Evolutionary conservation across 108 stramenopile species (phyloP).

Genomic region (Skeletonema menzelii): DNA sequence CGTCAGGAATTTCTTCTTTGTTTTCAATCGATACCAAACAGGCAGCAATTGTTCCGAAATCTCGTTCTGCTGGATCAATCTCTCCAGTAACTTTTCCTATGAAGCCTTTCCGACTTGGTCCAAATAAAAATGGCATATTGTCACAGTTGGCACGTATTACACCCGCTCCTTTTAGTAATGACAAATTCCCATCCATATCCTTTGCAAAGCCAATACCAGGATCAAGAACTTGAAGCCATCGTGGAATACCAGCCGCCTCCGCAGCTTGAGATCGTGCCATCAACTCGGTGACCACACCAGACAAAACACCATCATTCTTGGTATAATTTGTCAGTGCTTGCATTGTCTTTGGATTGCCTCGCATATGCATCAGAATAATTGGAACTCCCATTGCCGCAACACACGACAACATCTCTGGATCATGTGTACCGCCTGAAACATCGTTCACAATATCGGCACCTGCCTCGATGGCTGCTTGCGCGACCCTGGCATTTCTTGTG

Average conservation of each 20-base stretch:
- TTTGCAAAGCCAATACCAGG: constrained; percentile 99
- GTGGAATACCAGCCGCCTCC: constrained; percentile 72
- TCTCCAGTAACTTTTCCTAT: constrained; percentile 81
- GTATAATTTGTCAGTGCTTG: constrained; percentile 65
- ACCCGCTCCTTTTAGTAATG: constrained; percentile 62
- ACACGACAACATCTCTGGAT: constrained; percentile 82
- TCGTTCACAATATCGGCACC: constrained; percentile 97
- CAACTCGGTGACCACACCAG: constrained; percentile 69
- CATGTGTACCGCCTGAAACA: constrained; percentile 92
- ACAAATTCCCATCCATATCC: constrained; percentile 72
- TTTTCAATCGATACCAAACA: constrained; percentile 62
- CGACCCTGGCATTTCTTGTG: constrained; percentile 88
- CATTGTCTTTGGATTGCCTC: constrained; percentile 95
- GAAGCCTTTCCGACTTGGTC: constrained; percentile 95
- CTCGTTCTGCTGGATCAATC: constrained; percentile 62
- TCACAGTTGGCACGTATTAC: constrained; percentile 32
- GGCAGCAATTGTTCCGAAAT: constrained; percentile 87
- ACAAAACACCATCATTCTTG: constrained; percentile 55
- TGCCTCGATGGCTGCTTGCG: constrained; percentile 83
- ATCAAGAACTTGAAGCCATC: constrained; percentile 91
- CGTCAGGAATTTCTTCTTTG: constrained; percentile 17
- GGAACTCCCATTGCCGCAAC: constrained; percentile 84
- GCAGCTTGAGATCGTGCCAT: constrained; percentile 61
- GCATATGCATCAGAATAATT: constrained; percentile 94
- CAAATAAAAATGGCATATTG: constrained; percentile 78